These are phyloP conservation scores for Porphyra umbilicalis DNA, from an alignment of 31 red algal genomes.

Conservation along the genomic window DNA sequence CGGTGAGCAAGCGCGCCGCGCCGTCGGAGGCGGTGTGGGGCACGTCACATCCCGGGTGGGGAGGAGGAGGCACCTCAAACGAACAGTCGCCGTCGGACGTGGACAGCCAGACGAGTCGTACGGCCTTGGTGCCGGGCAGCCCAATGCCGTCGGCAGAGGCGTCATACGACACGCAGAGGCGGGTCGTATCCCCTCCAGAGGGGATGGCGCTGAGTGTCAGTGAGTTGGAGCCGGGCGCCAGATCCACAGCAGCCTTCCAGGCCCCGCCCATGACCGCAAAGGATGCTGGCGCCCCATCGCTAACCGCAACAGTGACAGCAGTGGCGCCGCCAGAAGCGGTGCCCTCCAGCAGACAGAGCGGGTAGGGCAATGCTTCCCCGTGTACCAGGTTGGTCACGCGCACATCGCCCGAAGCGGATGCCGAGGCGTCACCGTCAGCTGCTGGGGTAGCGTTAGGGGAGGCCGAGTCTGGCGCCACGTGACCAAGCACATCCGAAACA, in stretches of 20 bases:
- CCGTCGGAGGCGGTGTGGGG: not conserved
- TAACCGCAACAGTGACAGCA: not conserved
- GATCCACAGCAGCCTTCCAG: not conserved
- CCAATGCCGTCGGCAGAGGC: not conserved
- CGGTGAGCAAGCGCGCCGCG: constrained; percentile 3
- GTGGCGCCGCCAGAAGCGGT: not conserved
- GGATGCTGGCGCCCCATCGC: not conserved
- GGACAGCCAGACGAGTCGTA: not conserved
- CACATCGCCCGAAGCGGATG: not conserved
- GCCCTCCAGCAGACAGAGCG: not conserved
- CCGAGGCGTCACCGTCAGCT: not conserved
- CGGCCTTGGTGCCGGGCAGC: not conserved
- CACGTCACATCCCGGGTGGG: not conserved
- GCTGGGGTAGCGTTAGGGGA: not conserved
- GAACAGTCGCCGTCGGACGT: not conserved
- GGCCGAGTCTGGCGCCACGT: not conserved
- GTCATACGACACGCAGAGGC: not conserved
- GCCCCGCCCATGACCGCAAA: not conserved
- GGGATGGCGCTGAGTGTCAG: not conserved
- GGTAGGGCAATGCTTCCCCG: not conserved
- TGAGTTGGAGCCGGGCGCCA: not conserved
- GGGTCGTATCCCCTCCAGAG: not conserved
- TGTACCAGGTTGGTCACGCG: not conserved
- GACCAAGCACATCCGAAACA: not conserved
- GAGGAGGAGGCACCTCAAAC: not conserved